Percentiles rank a stretch among this genome's conserved stretches.
Evolutionary conservation across 139 green algal species (phyloP).

Genomic region (Tetradesmus obliquus): DNA sequence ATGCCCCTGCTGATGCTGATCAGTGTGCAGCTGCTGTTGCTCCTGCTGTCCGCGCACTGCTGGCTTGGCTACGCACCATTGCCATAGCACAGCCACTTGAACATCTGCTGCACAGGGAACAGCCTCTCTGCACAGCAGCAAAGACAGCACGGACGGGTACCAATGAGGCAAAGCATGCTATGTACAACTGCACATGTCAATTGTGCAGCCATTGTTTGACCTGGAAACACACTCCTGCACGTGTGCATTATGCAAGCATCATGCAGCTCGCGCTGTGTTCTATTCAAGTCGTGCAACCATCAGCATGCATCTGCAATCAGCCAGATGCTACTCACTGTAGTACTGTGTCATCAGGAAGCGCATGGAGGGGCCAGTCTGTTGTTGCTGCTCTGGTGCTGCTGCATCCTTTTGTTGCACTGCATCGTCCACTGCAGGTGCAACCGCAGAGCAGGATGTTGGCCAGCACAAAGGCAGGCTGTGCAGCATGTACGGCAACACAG

Average conservation of each 20-base stretch:
- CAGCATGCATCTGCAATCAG: not conserved
- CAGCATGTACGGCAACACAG: no score
- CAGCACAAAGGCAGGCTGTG: not conserved
- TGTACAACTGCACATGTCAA: not conserved
- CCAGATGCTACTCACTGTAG: constrained; percentile 54
- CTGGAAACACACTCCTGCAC: no score
- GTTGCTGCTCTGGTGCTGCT: not conserved
- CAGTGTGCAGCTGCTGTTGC: not conserved
- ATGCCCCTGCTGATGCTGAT: not conserved
- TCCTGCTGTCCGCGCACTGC: not conserved
- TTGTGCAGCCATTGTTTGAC: not conserved
- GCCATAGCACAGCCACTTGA: constrained; percentile 92
- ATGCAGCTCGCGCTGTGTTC: no score
- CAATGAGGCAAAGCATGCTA: not conserved
- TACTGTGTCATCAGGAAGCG: constrained; percentile 58
- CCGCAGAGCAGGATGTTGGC: not conserved
- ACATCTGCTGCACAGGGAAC: constrained; percentile 86
- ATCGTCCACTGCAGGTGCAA: constrained; percentile 14
- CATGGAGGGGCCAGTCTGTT: constrained; percentile 3
- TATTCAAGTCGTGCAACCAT: no score
- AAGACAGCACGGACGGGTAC: not conserved
- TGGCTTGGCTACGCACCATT: constrained; percentile 73
- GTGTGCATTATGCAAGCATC: not conserved
- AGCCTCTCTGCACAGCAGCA: constrained; percentile 65
- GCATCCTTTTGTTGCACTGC: not conserved